Conservation (phyloP, 2,329 filamentous ascomycete species). For the Scolecobasidium constrictum region DNA sequence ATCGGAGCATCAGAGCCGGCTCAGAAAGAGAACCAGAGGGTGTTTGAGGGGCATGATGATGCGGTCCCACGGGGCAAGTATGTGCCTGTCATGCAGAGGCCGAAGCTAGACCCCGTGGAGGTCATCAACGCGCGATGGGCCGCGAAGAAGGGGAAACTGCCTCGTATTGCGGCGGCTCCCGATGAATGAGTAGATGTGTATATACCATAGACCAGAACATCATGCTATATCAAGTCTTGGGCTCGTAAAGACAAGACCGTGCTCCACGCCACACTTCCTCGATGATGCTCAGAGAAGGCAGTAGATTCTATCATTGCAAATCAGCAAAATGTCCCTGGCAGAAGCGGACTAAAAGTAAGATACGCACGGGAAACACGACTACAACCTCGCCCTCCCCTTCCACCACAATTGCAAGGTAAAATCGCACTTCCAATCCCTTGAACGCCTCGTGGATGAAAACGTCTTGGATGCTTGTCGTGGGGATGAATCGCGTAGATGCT, state of each 20-base stretch:
- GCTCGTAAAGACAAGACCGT: constrained; percentile 70
- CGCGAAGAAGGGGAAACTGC: constrained; percentile 19
- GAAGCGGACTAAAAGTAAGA: neutral
- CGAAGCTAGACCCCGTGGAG: constrained; percentile 46
- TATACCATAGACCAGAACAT: too few species aligned
- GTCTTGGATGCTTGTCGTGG: constrained; percentile 84
- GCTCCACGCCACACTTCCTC: constrained; percentile 87
- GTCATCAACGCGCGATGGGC: constrained; percentile 52
- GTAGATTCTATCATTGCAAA: constrained; percentile 38
- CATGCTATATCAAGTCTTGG: constrained; percentile 27
- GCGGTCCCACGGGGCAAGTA: constrained; percentile 47
- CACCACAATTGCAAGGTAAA: constrained; percentile 83
- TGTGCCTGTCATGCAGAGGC: constrained; percentile 43
- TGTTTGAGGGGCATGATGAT: constrained; percentile 49
- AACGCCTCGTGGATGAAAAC: constrained; percentile 95
- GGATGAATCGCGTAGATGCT: constrained; percentile 65
- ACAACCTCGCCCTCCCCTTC: constrained; percentile 80
- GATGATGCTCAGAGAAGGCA: constrained; percentile 64
- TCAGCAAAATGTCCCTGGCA: neutral
- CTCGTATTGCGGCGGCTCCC: neutral
- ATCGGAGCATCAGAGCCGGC: constrained; percentile 6
- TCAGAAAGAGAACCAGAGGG: constrained; percentile 27
- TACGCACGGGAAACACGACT: constrained; percentile 76
- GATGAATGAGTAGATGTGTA: too few species aligned
- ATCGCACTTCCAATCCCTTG: constrained; percentile 77